phyloP scores from a whole-genome alignment of 768 basidiomycete species.

The Gloeopeniophorella convolvens region DNA sequence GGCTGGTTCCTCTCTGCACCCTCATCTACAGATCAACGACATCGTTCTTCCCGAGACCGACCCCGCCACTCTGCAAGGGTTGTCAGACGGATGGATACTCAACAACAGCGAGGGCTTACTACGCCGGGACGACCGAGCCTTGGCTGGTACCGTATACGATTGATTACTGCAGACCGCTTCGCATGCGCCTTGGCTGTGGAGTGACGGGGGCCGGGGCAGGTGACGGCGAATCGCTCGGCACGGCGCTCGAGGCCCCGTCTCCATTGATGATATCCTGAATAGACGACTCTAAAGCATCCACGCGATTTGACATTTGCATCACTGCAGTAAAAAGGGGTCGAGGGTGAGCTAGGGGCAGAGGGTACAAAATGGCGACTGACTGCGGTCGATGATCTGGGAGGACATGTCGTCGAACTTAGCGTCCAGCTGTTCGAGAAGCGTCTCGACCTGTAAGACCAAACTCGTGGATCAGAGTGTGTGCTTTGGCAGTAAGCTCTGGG shows the following conservation, averaged over 20 bases:
- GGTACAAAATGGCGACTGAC: slow-evolving; percentile 38
- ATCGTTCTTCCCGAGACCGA: no score
- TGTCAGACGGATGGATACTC: no score
- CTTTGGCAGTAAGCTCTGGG: slow-evolving; percentile 19
- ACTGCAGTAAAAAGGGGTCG: no score
- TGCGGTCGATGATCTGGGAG: slow-evolving; percentile 76
- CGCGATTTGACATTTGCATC: slow-evolving; percentile 88
- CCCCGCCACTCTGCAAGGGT: no score
- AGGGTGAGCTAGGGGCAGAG: slow-evolving; percentile 10
- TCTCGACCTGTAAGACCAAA: slow-evolving; percentile 86
- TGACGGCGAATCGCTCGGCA: slow-evolving; percentile 52
- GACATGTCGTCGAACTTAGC: slow-evolving; percentile 92
- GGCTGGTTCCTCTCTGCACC: no score
- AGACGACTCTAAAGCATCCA: slow-evolving; percentile 82
- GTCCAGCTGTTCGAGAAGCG: slow-evolving; percentile 82
- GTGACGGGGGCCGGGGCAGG: slow-evolving; percentile 29
- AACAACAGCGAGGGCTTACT: no score
- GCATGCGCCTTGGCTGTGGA: slow-evolving; percentile 1
- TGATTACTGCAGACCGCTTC: slow-evolving; percentile 6
- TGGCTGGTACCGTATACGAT: no score
- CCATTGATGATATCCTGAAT: slow-evolving; percentile 91
- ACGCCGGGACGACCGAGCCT: no score
- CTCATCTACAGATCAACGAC: no score
- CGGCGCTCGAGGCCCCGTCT: slow-evolving; percentile 35
- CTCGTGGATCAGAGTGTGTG: no score